phyloP scores from a whole-genome alignment of 2,329 filamentous ascomycete genomes.

The Pseudogymnoascus sp. region DNA sequence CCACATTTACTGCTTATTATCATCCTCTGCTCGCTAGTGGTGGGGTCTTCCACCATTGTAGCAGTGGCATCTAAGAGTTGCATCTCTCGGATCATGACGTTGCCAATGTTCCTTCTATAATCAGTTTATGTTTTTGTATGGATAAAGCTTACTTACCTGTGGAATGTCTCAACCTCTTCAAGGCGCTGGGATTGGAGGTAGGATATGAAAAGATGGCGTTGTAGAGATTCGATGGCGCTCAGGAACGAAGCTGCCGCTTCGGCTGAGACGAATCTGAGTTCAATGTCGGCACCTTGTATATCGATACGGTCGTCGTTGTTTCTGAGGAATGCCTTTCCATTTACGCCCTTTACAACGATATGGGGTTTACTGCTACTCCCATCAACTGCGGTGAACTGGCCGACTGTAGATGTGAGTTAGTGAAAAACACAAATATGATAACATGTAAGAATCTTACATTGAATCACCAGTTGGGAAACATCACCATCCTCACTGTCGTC shows the following conservation, averaged over 20 bases:
- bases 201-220: neutral
- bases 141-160: neutral
- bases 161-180: neutral
- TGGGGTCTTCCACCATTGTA: constrained; percentile 6
- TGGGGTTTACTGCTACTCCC: neutral
- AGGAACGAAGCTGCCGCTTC: neutral
- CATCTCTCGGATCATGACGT: constrained; percentile 14
- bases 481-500: neutral
- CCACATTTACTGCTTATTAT: constrained; percentile 11
- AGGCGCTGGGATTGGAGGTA: neutral
- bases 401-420: neutral
- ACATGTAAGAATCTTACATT: neutral
- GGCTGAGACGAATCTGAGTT: neutral
- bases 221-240: neutral
- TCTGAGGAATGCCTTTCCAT: neutral
- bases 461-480: constrained; percentile 1
- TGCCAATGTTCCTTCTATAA: constrained; percentile 7
- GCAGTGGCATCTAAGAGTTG: constrained; percentile 10
- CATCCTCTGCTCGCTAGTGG: constrained; percentile 10
- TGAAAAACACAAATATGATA: neutral
- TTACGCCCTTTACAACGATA: neutral
- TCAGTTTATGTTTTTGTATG: neutral
- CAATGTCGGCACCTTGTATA: neutral
- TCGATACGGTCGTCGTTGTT: neutral
- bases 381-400: neutral